Base-by-base conservation (phyloP, 2,329 filamentous ascomycete species). In the Phyllosticta citriasiana region DNA sequence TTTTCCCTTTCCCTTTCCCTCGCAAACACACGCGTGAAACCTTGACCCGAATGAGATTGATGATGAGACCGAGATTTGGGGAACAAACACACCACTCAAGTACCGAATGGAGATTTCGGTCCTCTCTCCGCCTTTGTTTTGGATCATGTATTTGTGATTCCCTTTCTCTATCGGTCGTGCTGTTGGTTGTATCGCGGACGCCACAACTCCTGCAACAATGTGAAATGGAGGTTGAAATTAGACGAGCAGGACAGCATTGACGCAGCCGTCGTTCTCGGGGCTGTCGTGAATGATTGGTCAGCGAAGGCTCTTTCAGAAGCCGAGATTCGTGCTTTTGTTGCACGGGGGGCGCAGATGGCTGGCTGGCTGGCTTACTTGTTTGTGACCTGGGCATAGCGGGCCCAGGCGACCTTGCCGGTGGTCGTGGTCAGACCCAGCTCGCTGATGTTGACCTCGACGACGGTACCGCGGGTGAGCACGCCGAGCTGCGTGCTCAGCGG, bases 371-470 rank as follows among this genome's bases (percentile, higher is more conserved):
- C 24, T 19, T 19, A 57, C 25, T 53, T 58, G 64, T 73, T 73
- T 10, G 70, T 73, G 26, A 72, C 65, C 22, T 64, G 56, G 16
- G 63, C 63, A 22, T 57, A 64, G 1, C 60, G 27, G 67, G 90
- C 91, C 92, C 92, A 97, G 6, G 93, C 90, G 8, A 96, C 90
- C 50, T 61, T 61, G 22, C 58, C 58, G n/a, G 53, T 56, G 1
- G 58, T 25, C 2, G 94, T 97, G 16, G 95, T 91, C 64, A 97
- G 79, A 65, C 94, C 94, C 65, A 97, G 77, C 73, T 99, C 94
- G 61, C 84, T 88, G 30, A 97, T 91, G 72, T 99, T 96, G 69
- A 97, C 91, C 76, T 97, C 93, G 70, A 93, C 85, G 64, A 88
- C 84, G n/a, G 57, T 57, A 65, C 66, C 70, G 77, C 91, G 91